These are phyloP conservation scores for Barnettozyma siamensis DNA, from an alignment of 805 yeast genomes.

Conservation along the genomic window DNA sequence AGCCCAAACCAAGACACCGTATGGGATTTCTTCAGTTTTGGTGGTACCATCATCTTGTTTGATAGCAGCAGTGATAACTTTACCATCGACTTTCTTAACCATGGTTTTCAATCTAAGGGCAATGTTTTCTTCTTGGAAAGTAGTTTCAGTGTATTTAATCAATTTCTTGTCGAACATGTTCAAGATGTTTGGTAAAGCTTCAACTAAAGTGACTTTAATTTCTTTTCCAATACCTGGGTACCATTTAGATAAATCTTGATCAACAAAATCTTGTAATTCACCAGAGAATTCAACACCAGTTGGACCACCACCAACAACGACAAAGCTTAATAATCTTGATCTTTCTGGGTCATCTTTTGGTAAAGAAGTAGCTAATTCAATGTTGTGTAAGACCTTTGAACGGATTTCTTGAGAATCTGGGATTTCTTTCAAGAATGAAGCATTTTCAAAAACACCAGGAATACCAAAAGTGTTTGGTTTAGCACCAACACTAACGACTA, in stretches of 20 bases:
- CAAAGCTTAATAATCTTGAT: slow-evolving; percentile 76
- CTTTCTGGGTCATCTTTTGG: slow-evolving; percentile 77
- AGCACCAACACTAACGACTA: slow-evolving; percentile 90
- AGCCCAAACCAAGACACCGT: slow-evolving; percentile 94
- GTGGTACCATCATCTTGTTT: slow-evolving; percentile 69
- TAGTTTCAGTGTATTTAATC: slow-evolving; percentile 39
- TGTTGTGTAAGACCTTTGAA: slow-evolving; percentile 73
- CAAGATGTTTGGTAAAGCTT: slow-evolving; percentile 86
- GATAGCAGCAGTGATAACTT: slow-evolving; percentile 63
- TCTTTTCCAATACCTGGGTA: slow-evolving; percentile 84
- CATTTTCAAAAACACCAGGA: slow-evolving; percentile 83
- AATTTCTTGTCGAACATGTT: slow-evolving; percentile 41
- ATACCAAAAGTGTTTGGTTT: slow-evolving; percentile 91
- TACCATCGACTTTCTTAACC: slow-evolving; percentile 79
- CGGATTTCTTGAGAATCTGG: slow-evolving; percentile 81
- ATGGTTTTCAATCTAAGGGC: slow-evolving; percentile 79
- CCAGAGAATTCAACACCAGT: slow-evolving; percentile 98
- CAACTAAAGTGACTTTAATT: slow-evolving; percentile 79
- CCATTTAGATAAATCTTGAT: slow-evolving; percentile 82
- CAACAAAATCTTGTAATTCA: slow-evolving; percentile 90
- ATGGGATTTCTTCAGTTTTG: slow-evolving; percentile 57
- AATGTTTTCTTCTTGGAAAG: slow-evolving; percentile 47
- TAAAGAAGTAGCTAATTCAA: slow-evolving; percentile 82
- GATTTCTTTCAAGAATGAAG: slow-evolving; percentile 83
- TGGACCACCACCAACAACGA: slow-evolving; percentile 97